phyloP scores from a whole-genome alignment of 148 eudicot species.

The Chenopodium suecicum region DNA sequence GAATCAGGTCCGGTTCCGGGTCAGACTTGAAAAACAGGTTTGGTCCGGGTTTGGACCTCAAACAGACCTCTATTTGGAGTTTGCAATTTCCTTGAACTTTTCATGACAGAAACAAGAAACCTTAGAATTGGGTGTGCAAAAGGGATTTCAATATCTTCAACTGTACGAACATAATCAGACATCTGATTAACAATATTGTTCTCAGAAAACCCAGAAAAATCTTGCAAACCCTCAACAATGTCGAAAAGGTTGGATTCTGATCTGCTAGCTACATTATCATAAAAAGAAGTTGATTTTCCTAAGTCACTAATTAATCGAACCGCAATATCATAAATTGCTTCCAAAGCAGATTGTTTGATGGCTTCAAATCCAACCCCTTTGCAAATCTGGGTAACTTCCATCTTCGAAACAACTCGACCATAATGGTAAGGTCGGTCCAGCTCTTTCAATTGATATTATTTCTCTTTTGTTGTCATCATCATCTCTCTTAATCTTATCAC shows the following conservation, averaged over 20 bases:
- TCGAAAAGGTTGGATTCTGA: conserved; percentile 76
- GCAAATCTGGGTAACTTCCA: conserved; percentile 80
- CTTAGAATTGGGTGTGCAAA: conserved; percentile 67
- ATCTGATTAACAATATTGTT: conserved; percentile 31
- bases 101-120: conserved; percentile 44
- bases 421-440: conserved; percentile 35
- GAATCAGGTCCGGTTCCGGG: too few species aligned
- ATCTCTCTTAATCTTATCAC: conserved; percentile 28
- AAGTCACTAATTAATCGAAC: conserved; percentile 58
- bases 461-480: neutral
- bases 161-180: conserved; percentile 43
- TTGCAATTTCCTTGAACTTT: neutral
- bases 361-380: conserved; percentile 60
- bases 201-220: conserved; percentile 30
- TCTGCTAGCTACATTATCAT: conserved; percentile 76
- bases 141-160: conserved; percentile 48
- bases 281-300: conserved; percentile 61
- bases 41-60: too few species aligned
- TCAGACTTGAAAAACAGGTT: too few species aligned
- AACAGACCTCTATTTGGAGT: conserved; percentile 36
- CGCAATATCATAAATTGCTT: conserved; percentile 56
- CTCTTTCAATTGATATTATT: conserved; percentile 16
- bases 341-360: conserved; percentile 60
- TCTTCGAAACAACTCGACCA: conserved; percentile 52
- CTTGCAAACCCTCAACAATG: conserved; percentile 61